Evolutionary conservation across 2,329 filamentous ascomycete species (phyloP).

Genomic region (Albophoma yamanashiensis): DNA sequence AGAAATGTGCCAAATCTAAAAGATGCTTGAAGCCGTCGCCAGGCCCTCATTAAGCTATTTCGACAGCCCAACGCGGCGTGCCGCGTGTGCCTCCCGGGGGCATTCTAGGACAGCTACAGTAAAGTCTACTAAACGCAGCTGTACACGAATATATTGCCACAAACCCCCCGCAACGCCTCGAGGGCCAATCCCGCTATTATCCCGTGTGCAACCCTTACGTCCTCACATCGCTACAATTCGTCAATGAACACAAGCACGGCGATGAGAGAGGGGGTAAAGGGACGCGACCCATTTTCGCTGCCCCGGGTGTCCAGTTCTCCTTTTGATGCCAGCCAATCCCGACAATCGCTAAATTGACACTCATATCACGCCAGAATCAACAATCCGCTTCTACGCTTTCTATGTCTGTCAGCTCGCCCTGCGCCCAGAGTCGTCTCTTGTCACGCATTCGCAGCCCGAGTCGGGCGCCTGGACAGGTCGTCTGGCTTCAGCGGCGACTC

Average conservation of each 20-base stretch:
- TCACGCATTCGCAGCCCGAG: conserved; percentile 23
- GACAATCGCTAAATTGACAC: background rate
- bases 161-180: background rate
- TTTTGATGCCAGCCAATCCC: background rate
- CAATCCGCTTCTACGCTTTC: conserved; percentile 3
- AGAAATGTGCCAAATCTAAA: too few relatives aligned
- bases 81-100: background rate
- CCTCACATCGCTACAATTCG: background rate
- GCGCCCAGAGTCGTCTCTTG: background rate
- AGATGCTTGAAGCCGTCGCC: background rate
- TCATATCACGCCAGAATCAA: background rate
- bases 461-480: conserved; percentile 15
- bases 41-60: background rate
- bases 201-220: background rate
- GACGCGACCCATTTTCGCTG: background rate
- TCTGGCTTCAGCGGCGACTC: conserved; percentile 17
- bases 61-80: too few relatives aligned
- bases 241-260: background rate
- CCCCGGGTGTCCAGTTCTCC: background rate
- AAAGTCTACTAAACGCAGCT: background rate
- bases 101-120: background rate
- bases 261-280: background rate
- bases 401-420: background rate
- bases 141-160: background rate
- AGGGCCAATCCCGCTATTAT: background rate